Percentiles rank a stretch among this genome's conserved stretches.
Conservation (phyloP, 2,329 filamentous ascomycete genomes). For the Clathrospora elynae region DNA sequence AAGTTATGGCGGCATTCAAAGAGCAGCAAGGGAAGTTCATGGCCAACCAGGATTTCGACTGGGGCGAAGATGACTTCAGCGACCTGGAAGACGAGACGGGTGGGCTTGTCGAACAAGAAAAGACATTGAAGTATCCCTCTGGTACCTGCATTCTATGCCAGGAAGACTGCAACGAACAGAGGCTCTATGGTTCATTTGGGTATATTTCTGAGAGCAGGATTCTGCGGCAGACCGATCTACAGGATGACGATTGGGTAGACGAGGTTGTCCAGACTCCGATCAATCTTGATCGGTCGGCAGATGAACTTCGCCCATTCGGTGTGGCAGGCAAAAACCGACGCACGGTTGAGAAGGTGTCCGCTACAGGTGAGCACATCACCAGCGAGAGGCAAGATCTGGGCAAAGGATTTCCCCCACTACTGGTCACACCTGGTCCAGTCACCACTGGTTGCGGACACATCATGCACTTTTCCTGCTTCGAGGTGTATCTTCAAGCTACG, state of each 20-base stretch:
- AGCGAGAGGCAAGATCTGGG: conserved; percentile 82
- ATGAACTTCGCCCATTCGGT: conserved; percentile 84
- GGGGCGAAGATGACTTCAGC: conserved; percentile 81
- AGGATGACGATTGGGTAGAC: conserved; percentile 80
- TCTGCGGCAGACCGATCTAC: conserved; percentile 81
- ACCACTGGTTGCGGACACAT: conserved; percentile 94
- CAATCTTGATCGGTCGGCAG: conserved; percentile 83
- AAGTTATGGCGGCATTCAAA: conserved; percentile 97
- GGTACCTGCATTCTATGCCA: conserved; percentile 96
- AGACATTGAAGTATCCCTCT: conserved; percentile 85
- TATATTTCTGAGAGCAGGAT: conserved; percentile 86
- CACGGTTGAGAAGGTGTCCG: conserved; percentile 74
- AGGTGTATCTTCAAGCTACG: conserved; percentile 85
- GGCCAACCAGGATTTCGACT: conserved; percentile 85
- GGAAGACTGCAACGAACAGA: conserved; percentile 88
- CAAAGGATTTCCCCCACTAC: conserved; percentile 78
- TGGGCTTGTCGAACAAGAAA: conserved; percentile 65
- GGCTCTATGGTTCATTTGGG: conserved; percentile 91
- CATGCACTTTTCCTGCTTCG: conserved; percentile 97
- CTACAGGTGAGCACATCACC: conserved; percentile 71
- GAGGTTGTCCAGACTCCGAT: conserved; percentile 79
- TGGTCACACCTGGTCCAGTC: conserved; percentile 74
- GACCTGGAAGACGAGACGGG: conserved; percentile 71
- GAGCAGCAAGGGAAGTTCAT: conserved; percentile 96
- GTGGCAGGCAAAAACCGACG: conserved; percentile 85